Conservation (phyloP, 176 grass and related monocot genomes). For the Calamus simplicifolius region DNA sequence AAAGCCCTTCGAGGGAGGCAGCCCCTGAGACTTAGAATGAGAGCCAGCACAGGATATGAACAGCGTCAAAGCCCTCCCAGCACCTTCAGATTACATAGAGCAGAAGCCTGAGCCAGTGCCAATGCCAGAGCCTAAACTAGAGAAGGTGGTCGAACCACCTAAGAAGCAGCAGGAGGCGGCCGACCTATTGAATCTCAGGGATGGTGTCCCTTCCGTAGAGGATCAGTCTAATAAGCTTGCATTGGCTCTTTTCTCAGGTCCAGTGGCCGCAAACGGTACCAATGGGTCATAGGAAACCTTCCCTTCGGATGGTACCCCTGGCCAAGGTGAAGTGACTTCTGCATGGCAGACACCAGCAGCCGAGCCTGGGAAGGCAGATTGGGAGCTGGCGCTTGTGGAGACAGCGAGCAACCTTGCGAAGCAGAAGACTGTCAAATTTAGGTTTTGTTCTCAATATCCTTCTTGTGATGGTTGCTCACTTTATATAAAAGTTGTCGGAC, state of each 20-base stretch:
- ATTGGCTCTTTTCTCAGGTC: slow-evolving; percentile 60
- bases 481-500: no score
- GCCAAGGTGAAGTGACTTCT: slow-evolving; percentile 24
- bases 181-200: slow-evolving; percentile 58
- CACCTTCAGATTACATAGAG: slow-evolving; percentile 10
- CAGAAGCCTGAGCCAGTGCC: slow-evolving; percentile 22
- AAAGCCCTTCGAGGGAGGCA: slow-evolving; percentile 21
- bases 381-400: slow-evolving; percentile 73
- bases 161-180: slow-evolving; percentile 8
- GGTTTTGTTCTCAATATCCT: no score
- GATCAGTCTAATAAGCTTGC: slow-evolving; percentile 62
- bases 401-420: slow-evolving; percentile 55
- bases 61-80: slow-evolving; percentile 7
- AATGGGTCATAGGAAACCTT: slow-evolving; percentile 54
- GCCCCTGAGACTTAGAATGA: slow-evolving; percentile 9
- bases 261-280: neutral
- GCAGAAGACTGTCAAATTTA: no score
- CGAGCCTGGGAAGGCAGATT: slow-evolving; percentile 59
- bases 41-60: slow-evolving; percentile 21
- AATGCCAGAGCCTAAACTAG: neutral
- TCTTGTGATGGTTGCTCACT: no score
- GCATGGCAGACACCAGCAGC: slow-evolving; percentile 65
- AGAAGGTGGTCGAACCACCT: neutral
- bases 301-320: slow-evolving; percentile 24
- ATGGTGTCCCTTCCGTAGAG: slow-evolving; percentile 20